Evolutionary conservation across 345 rosid genomes (phyloP), one percentile per base, ranked within the genome.

Genomic region (Pugionium cornutum): DNA sequence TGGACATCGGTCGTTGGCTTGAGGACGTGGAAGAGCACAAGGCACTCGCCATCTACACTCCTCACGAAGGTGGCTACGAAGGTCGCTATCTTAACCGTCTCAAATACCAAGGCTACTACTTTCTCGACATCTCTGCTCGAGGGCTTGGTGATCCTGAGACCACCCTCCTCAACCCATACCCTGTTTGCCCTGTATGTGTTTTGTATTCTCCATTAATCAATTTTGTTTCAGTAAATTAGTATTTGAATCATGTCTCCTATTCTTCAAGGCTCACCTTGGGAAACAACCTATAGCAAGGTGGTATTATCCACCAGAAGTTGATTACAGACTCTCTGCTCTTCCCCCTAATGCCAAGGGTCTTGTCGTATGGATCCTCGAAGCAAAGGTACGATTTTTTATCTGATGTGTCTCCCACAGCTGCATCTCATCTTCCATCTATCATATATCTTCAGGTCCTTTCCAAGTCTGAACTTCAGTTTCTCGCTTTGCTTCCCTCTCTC

Each of bases 141-240:
- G 97, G 97, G 26, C 96, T 92, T 2, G 98, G 97, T 45, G 97
- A 92, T 58, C 98, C 94, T 0, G 98, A 92, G 83, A 86, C 91
- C 25, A 88, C 94, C 1, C 98, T 92, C 49, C 84, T 87, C 44
- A 88, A 89, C 62, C 61, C 86, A 58, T 89, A 92, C 73, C 97
- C 97, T 31, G 90, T 88, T 75, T 92, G 97, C 72, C 98, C 97
- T 10, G 97, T 92, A 78, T 56, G 53, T 33, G 78, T 3, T 40
- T 4, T 9, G 26, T 48, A 48, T 46, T 40, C 11, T 49, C 3
- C 39, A 0, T 3, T 9, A 10, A 39, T 40, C 7, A 40, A 2
- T 42, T 39, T n/a, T 47, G 28, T 57, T 72, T 58, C 31, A 0
- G 29, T 44, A 25, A 3, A 9, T 54, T 7, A 44, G 43, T 30